A percentile compares a stretch with the other conserved stretches of the same genome.
These are phyloP conservation scores for Boehmeria nivea DNA, from an alignment of 306 rosid species.

Conservation along the genomic window DNA sequence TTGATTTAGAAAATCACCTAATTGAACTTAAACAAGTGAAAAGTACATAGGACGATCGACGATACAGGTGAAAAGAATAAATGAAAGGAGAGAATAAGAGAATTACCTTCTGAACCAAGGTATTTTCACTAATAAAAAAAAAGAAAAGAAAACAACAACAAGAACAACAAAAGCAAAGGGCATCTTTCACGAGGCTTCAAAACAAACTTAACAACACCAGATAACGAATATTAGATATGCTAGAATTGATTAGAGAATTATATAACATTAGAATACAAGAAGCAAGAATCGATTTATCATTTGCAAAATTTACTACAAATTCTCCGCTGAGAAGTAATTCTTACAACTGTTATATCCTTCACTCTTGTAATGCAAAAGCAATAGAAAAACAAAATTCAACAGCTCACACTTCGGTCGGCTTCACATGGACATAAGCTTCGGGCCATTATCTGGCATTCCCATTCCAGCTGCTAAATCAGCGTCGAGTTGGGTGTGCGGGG, in stretches of 20 bases:
- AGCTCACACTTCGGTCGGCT: slow-evolving; percentile 6
- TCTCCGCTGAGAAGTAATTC: neutral
- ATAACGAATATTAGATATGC: too few relatives aligned
- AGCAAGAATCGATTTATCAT: neutral
- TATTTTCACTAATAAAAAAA: too few relatives aligned
- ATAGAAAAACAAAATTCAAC: neutral
- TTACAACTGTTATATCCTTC: slow-evolving; percentile 1
- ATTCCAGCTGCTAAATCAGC: slow-evolving; percentile 91
- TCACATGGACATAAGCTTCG: slow-evolving; percentile 78
- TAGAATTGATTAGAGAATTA: neutral
- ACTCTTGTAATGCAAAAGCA: slow-evolving; percentile 7
- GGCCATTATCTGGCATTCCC: slow-evolving; percentile 98
- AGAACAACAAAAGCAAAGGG: too few relatives aligned
- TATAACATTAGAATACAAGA: neutral
- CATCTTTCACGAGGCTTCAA: too few relatives aligned
- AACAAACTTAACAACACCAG: too few relatives aligned
- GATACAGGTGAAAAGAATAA: too few relatives aligned
- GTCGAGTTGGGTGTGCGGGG: slow-evolving; percentile 89
- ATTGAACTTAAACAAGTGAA: too few relatives aligned
- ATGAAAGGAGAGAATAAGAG: too few relatives aligned
- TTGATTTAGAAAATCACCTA: too few relatives aligned
- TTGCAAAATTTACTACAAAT: neutral
- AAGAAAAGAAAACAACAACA: too few relatives aligned
- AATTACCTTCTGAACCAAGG: too few relatives aligned
- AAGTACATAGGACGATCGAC: too few relatives aligned